Evolutionary conservation across 306 rosid species (phyloP), one percentile per base, ranked within the genome.

Genomic region (Malus sieversii): DNA sequence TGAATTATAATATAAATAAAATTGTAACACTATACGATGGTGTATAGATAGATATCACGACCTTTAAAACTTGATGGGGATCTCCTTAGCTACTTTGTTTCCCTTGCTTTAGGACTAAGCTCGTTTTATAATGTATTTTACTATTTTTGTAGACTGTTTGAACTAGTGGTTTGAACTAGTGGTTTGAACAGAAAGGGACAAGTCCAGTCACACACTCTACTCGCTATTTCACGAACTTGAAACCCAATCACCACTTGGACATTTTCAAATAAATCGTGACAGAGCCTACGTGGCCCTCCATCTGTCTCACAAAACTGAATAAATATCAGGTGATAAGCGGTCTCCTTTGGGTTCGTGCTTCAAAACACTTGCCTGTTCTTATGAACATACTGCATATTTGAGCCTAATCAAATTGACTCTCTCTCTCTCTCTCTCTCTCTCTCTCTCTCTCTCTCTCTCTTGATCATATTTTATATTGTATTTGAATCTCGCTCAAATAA

Each of bases 71-170:
- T 46, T 0, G 14, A 33, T 81, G 74, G 80, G 45, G 71, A 73
- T 79, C 62, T 27, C 38, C 80, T 79, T 61, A 83, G 20, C 82
- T 67, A 77, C 81, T 71, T 82, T 86, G 30, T 63, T 61, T 51
- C 80, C 79, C 68, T 66, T 77, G 68, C 86, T 85, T 85, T 81
- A 65, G 77, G 84, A 81, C 84, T 73, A 79, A 82, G 71, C 8
- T 67, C 9, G 45, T 52, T 29, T 59, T 66, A 75, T 8, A 51
- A 12, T 57, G 60, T 61, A 74, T 66, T 78, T 65, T 70, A 35
- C 45, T 19, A 27, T 27, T 44, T 22, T 25, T 29, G 23, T n/a
- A 57, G 33, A 69, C 57, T 63, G 48, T 62, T 53, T 23, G 57
- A 40, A 13, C 35, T 1, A 29, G 7, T 10, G 8, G 73, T 67